Conservation (phyloP, 2,329 filamentous ascomycete species). For the Sarocladium oryzae region DNA sequence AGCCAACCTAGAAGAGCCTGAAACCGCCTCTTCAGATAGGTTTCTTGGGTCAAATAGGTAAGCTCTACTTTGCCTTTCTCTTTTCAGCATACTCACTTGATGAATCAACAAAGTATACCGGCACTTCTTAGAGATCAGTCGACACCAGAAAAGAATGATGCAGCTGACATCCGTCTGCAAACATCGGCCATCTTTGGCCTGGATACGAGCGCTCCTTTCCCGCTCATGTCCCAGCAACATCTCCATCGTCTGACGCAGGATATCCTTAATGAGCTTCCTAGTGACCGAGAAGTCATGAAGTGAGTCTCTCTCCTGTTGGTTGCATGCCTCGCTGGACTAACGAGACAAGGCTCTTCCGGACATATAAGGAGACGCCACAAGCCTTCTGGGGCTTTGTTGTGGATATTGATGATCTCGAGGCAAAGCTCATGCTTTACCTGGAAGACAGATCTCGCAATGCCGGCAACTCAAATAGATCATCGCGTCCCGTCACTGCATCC, state of each 20-base stretch:
- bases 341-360: constrained; percentile 48
- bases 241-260: constrained; percentile 54
- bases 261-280: constrained; percentile 55
- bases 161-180: constrained; percentile 54
- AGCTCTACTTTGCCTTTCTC: not conserved
- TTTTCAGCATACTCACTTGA: not conserved
- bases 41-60: constrained; percentile 57
- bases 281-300: constrained; percentile 62
- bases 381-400: constrained; percentile 64
- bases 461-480: constrained; percentile 33
- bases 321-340: constrained; percentile 3
- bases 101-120: constrained; percentile 40
- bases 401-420: constrained; percentile 59
- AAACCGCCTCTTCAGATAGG: constrained; percentile 45
- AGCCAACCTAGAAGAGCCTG: constrained; percentile 45
- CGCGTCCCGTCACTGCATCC: constrained; percentile 52
- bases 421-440: constrained; percentile 57
- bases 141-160: constrained; percentile 43
- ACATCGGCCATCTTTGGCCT: constrained; percentile 61
- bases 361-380: constrained; percentile 61
- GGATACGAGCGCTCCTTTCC: constrained; percentile 60
- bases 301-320: constrained; percentile 27
- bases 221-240: constrained; percentile 58
- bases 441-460: constrained; percentile 56
- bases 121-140: constrained; percentile 58